phyloP scores from a whole-genome alignment of 169 alveolate species.

The Eimeria acervulina region DNA sequence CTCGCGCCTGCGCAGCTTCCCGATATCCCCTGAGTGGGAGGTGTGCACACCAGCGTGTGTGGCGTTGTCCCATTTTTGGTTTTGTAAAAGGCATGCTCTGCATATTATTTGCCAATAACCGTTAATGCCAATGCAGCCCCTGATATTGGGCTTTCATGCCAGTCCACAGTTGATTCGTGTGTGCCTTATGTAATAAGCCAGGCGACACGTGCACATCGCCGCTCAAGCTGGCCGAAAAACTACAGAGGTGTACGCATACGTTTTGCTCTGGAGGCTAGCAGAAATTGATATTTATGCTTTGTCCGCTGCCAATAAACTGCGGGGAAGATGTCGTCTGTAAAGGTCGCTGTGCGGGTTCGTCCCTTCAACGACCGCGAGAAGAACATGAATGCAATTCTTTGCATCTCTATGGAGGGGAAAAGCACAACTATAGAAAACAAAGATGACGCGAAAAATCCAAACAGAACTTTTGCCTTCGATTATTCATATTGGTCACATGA shows the following conservation, averaged over 20 bases:
- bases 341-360: constrained; percentile 95
- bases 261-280: neutral
- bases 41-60: neutral
- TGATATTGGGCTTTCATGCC: neutral
- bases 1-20: constrained; percentile 33
- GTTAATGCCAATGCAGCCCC: constrained; percentile 15
- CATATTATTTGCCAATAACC: neutral
- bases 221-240: neutral
- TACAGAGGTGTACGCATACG: neutral
- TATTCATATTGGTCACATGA: constrained; percentile 97
- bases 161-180: neutral
- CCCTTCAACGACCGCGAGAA: constrained; percentile 93
- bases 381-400: constrained; percentile 88
- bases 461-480: constrained; percentile 93
- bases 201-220: neutral
- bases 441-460: constrained; percentile 86
- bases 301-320: neutral
- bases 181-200: neutral
- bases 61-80: neutral
- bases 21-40: neutral
- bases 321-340: constrained; percentile 88
- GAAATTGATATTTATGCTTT: neutral
- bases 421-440: constrained; percentile 88
- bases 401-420: constrained; percentile 92
- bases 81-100: neutral